Evolutionary conservation across 2,329 filamentous ascomycete species (phyloP).

Genomic region (Colletotrichum sp.): DNA sequence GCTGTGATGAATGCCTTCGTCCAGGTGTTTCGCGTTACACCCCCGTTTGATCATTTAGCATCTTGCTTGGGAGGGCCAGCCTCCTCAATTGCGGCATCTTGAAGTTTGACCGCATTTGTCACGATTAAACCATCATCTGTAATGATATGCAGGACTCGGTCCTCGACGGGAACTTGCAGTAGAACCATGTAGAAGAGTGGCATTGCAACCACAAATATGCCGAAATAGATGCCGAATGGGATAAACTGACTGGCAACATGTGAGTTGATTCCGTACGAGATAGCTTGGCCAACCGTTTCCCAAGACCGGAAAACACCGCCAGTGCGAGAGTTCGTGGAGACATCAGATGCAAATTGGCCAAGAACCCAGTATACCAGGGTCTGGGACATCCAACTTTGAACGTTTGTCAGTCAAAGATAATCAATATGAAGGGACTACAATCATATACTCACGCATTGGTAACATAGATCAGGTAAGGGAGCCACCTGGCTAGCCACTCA

Average conservation of each 20-base stretch:
- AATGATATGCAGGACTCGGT: background rate
- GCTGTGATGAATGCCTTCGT: background rate
- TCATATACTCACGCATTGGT: background rate
- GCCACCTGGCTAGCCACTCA: background rate
- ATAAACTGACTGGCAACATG: background rate
- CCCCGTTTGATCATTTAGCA: too few relatives aligned
- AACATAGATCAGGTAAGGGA: background rate
- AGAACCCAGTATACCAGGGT: background rate
- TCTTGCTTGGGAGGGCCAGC: rapidly evolving
- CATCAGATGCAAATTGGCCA: background rate
- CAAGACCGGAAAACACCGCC: background rate
- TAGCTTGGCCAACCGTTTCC: background rate
- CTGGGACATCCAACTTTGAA: background rate
- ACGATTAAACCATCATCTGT: background rate
- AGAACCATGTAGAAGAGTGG: background rate
- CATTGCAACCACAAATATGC: background rate
- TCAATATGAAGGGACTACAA: background rate
- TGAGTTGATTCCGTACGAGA: background rate
- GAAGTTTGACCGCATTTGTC: background rate
- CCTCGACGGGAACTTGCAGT: background rate
- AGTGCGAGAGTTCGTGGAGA: background rate
- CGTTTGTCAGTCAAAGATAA: background rate
- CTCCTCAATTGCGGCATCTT: background rate
- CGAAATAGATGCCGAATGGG: background rate
- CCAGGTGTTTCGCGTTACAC: too few relatives aligned